Evolutionary conservation across 345 rosid genomes (phyloP), one percentile per base, ranked within the genome.

Genomic region (Brassica rapa): DNA sequence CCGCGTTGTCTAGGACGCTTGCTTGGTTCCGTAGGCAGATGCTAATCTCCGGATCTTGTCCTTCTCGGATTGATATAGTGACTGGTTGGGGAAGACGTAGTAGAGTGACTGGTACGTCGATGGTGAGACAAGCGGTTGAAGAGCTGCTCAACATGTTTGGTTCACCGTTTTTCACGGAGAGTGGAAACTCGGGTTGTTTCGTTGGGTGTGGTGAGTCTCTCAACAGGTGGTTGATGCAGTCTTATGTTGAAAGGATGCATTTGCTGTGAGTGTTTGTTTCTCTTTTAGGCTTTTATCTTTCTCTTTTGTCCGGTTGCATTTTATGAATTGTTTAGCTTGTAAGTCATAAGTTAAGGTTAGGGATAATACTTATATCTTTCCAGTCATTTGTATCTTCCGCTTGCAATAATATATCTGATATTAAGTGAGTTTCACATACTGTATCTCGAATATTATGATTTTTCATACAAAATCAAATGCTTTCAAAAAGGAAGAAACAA

Each of bases 81-180:
- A 94, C 98, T 37, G 98, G 97, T 23, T 94, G 98, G 96, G 96
- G 98, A 16, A 83, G 97, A 62, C 89, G 92, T 11, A 94, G 98
- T 84, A 85, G 90, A 86, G 96, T 94, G 68, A 92, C 93, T 0
- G 98, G 98, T 49, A 71, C 94, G 57, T 94, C 98, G 37, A 78
- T 94, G 55, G 97, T 92, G 77, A 83, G 97, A 82, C 91, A 86
- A 59, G 87, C 96, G 16, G 91, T 89, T 43, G 91, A 87, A 75
- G 94, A 92, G 62, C 87, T 94, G 81, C 89, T 94, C 32, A 74
- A 83, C 81, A 81, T 89, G 32, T 92, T 94, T 79, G 84, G 91
- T 74, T 94, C 89, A 64, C 97, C 98, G 1, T 94, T 94, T 56
- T 87, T 87, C 82, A 87, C 82, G 0, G 94, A 90, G 84, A 89